Evolutionary conservation across 1,284 basidiomycete species (phyloP).

Genomic region (Malassezia psittaci): DNA sequence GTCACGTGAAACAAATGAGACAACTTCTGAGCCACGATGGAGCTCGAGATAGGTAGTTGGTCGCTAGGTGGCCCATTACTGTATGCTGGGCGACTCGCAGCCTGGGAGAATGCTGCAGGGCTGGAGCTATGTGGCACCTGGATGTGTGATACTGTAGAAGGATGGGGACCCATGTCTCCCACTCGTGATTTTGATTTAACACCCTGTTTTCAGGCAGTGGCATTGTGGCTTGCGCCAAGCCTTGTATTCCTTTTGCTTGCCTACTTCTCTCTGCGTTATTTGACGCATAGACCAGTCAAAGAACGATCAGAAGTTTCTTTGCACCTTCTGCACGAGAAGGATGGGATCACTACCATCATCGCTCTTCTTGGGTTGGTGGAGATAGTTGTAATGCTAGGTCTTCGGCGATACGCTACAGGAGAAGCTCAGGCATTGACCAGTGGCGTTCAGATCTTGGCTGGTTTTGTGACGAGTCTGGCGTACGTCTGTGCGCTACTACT

Average conservation of each 20-base stretch:
- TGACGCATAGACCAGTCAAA: slow-evolving; percentile 15
- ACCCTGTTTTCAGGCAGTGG: slow-evolving; percentile 67
- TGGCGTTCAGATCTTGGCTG: slow-evolving; percentile 26
- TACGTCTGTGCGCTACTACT: slow-evolving; percentile 41
- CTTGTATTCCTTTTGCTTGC: slow-evolving; percentile 29
- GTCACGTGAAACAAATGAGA: too few species aligned
- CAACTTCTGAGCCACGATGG: neutral
- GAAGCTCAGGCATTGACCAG: slow-evolving; percentile 25
- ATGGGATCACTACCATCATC: slow-evolving; percentile 43
- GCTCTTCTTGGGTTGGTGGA: slow-evolving; percentile 52
- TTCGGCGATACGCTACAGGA: slow-evolving; percentile 57
- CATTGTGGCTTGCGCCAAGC: slow-evolving; percentile 28
- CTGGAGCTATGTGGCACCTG: neutral
- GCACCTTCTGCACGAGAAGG: slow-evolving; percentile 26
- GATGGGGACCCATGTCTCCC: slow-evolving; percentile 59
- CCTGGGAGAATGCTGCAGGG: neutral
- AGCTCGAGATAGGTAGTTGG: slow-evolving; percentile 7
- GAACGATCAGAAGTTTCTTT: slow-evolving; percentile 22
- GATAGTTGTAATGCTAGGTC: slow-evolving; percentile 50
- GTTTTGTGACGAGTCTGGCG: slow-evolving; percentile 15
- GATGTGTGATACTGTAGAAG: slow-evolving; percentile 26
- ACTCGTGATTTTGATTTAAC: slow-evolving; percentile 66
- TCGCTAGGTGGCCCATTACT: slow-evolving; percentile 1
- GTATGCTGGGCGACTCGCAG: slow-evolving; percentile 1
- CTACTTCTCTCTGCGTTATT: slow-evolving; percentile 17